Evolutionary conservation across 495 filamentous ascomycete species (phyloP).

Genomic region (Cercophora newfieldiana): DNA sequence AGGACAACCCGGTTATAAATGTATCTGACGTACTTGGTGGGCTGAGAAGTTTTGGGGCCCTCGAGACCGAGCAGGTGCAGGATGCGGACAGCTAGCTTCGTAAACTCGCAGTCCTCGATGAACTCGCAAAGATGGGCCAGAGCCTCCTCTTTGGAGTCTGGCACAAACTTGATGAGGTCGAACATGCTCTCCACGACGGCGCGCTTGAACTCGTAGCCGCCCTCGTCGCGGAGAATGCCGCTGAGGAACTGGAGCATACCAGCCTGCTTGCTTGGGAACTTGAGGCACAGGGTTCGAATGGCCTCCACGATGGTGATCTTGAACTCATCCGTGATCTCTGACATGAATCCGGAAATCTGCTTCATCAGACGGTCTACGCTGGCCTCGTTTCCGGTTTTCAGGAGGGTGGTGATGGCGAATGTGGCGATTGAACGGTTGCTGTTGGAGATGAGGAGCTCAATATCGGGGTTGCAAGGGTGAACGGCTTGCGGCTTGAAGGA

Average conservation of each 20-base stretch:
- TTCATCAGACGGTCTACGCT: constrained; percentile 98
- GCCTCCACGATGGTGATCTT: constrained; percentile 99
- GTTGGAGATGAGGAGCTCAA: constrained; percentile 93
- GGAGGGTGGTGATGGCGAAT: constrained; percentile 94
- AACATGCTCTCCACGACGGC: constrained; percentile 99
- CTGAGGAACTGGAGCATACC: constrained; percentile 97
- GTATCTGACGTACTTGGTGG: constrained; percentile 98
- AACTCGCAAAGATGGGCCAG: constrained; percentile 97
- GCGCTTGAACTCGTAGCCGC: constrained; percentile 97
- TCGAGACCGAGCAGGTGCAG: constrained; percentile 91
- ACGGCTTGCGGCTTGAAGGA: constrained; percentile 93
- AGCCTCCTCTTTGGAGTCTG: constrained; percentile 95
- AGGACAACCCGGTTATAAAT: constrained; percentile 99
- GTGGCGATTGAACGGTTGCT: constrained; percentile 97
- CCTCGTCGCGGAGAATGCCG: constrained; percentile 91
- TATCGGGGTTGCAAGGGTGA: constrained; percentile 92
- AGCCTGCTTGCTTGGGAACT: constrained; percentile 97
- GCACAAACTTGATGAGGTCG: constrained; percentile 98
- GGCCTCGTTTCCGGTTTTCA: constrained; percentile 97
- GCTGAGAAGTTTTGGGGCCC: constrained; percentile 91
- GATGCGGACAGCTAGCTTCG: constrained; percentile 93
- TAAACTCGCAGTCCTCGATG: constrained; percentile 99
- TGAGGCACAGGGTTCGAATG: constrained; percentile 91
- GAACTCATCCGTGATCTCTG: constrained; percentile 97
- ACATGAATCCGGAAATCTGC: constrained; percentile 96